phyloP scores from a whole-genome alignment of 2,329 filamentous ascomycete species.

The Fusarium torulosum region DNA sequence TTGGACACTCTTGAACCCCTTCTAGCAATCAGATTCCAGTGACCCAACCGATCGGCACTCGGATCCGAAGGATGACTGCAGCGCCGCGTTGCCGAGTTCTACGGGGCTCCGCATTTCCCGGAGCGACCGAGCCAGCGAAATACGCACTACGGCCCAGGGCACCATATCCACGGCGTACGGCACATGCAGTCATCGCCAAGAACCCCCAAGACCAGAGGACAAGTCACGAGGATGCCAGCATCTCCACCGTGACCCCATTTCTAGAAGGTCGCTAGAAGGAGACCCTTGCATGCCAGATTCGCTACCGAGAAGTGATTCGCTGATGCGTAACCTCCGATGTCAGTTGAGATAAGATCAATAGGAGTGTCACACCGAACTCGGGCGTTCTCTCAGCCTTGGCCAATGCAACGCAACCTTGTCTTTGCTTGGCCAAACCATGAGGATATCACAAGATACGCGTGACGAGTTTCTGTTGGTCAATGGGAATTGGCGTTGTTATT shows the following conservation, averaged over 20 bases:
- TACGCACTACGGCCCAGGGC: neutral
- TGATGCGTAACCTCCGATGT: constrained; percentile 10
- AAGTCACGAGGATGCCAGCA: constrained; percentile 21
- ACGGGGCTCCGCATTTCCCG: neutral
- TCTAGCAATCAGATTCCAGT: constrained; percentile 31
- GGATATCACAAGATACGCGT: constrained; percentile 25
- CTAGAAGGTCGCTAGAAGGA: constrained; percentile 38
- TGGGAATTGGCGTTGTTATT: constrained; percentile 13
- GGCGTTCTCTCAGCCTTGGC: constrained; percentile 34
- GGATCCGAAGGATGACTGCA: constrained; percentile 33
- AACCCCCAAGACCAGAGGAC: neutral
- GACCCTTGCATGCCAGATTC: constrained; percentile 17
- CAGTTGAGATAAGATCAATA: constrained; percentile 38
- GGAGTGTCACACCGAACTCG: constrained; percentile 24
- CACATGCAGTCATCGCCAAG: constrained; percentile 33
- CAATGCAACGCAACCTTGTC: constrained; percentile 31
- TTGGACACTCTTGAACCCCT: neutral
- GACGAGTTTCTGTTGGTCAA: constrained; percentile 26
- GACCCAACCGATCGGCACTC: constrained; percentile 22
- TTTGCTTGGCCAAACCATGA: constrained; percentile 29
- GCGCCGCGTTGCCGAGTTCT: neutral
- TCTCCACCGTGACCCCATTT: constrained; percentile 28
- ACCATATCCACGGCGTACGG: neutral
- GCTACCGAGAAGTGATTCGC: constrained; percentile 27
- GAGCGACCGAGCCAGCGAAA: neutral